Evolutionary conservation across 345 rosid species (phyloP), one percentile per base, ranked within the genome.

Genomic region (Arabidopsis suecica): DNA sequence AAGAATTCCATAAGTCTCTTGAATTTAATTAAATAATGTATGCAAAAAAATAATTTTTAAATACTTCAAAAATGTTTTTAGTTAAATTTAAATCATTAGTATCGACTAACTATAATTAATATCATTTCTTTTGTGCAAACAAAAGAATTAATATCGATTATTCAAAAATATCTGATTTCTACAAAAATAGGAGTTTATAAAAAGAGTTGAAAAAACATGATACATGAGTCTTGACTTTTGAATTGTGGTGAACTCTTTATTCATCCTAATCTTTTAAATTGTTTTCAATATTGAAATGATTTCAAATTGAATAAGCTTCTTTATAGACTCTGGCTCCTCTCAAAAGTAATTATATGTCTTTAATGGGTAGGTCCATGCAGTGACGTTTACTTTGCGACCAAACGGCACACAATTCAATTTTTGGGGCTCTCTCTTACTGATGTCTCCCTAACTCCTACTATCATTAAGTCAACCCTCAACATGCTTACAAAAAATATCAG

Each of bases 321-420:
- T 16, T 6, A 48, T n/a, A 48, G 23, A 7, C 53, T 47, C 22
- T 16, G 23, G 10, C 9, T 48, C 53, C 23, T 48, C 51, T 42
- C 48, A 28, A 28, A 28, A 28, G 32, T 28, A 28, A 28, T 4
- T 28, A 3, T 28, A 28, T 28, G 32, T 28, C 32, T 28, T 28
- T 30, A 44, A 9, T 42, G 22, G 38, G 68, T 20, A 22, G 44
- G 51, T 34, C 30, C 63, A 40, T 59, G 59, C 49, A 9, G 30
- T 61, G 42, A 18, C 42, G 36, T 30, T 53, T 38, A 38, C 69
- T 62, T 49, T 28, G 49, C 53, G 18, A 30, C 53, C 28, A 72
- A 40, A 6, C 61, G 28, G 63, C 73, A 68, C 73, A 41, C 62
- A 55, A 28, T 55, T 38, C 51, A 51, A 51, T 37, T 7, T 23